These are phyloP conservation scores for Ustilago shanxiensis DNA, from an alignment of 1,284 basidiomycete genomes.

Conservation along the genomic window DNA sequence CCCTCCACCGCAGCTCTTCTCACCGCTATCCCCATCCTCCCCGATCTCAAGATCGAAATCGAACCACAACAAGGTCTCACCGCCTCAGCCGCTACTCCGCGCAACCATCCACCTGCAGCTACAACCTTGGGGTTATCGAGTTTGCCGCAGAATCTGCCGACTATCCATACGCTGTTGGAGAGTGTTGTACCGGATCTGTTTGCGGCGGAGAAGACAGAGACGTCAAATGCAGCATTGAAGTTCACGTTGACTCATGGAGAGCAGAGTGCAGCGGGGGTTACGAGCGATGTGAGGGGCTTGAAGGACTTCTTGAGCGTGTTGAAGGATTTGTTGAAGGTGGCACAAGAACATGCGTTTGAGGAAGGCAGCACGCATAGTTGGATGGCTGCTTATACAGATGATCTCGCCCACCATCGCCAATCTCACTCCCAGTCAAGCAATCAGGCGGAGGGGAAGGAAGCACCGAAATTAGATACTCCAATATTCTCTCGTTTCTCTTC, in stretches of 20 bases:
- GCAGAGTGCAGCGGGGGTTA: constrained; percentile 23
- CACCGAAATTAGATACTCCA: constrained; percentile 16
- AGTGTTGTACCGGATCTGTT: constrained; percentile 25
- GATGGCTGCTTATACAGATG: constrained; percentile 41
- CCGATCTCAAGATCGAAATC: constrained; percentile 39
- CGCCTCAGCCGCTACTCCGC: constrained; percentile 24
- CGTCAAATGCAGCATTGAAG: constrained; percentile 22
- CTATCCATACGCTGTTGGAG: constrained; percentile 37
- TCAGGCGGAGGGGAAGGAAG: background rate
- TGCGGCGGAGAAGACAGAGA: background rate
- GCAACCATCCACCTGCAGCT: constrained; percentile 23
- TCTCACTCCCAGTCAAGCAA: background rate
- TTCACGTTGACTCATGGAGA: constrained; percentile 29
- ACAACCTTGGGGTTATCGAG: constrained; percentile 23
- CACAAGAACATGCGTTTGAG: constrained; percentile 30
- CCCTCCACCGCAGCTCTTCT: constrained; percentile 31
- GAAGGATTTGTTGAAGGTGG: constrained; percentile 35
- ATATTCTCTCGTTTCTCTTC: constrained; percentile 51
- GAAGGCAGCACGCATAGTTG: constrained; percentile 28
- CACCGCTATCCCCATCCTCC: constrained; percentile 40
- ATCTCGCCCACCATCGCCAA: constrained; percentile 2
- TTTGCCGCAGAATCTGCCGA: constrained; percentile 28
- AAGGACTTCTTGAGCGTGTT: constrained; percentile 54
- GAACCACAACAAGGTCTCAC: constrained; percentile 37
- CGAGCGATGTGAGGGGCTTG: constrained; percentile 35